phyloP scores from a whole-genome alignment of 305 asterid genomes.

The Plantago coronopus region DNA sequence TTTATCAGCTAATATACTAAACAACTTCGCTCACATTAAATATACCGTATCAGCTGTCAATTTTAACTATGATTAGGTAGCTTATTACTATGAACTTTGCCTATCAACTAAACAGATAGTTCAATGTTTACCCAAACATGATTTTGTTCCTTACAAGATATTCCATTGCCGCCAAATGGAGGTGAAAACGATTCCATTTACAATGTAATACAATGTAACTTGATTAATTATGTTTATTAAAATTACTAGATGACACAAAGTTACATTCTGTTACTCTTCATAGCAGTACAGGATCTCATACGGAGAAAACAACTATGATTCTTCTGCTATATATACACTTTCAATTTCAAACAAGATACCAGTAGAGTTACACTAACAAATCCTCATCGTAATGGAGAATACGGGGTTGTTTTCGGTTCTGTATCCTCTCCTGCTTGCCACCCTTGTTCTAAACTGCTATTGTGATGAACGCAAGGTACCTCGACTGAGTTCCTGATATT shows the following conservation, averaged over 20 bases:
- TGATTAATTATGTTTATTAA: not conserved
- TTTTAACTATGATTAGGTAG: too few species aligned
- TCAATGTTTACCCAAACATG: not conserved
- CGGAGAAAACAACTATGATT: constrained; percentile 22
- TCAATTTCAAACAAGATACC: constrained; percentile 3
- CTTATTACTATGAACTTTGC: too few species aligned
- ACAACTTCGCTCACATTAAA: too few species aligned
- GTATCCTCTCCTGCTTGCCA: constrained; percentile 26
- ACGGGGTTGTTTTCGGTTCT: constrained; percentile 22
- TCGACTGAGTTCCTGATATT: not conserved
- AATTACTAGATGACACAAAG: not conserved
- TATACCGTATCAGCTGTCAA: too few species aligned
- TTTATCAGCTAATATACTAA: too few species aligned
- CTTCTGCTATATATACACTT: constrained; percentile 21
- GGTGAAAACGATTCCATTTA: not conserved
- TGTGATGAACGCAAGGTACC: constrained; percentile 35
- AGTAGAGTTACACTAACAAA: not conserved
- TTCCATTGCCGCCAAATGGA: not conserved
- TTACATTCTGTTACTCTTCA: not conserved
- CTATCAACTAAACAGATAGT: too few species aligned
- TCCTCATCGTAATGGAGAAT: constrained; percentile 22
- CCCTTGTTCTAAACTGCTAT: constrained; percentile 30
- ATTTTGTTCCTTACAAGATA: not conserved
- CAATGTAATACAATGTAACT: constrained; percentile 1
- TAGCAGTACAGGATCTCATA: not conserved